These are phyloP conservation scores for Albatrellus ellisii DNA, from an alignment of 768 basidiomycete genomes.

Conservation along the genomic window DNA sequence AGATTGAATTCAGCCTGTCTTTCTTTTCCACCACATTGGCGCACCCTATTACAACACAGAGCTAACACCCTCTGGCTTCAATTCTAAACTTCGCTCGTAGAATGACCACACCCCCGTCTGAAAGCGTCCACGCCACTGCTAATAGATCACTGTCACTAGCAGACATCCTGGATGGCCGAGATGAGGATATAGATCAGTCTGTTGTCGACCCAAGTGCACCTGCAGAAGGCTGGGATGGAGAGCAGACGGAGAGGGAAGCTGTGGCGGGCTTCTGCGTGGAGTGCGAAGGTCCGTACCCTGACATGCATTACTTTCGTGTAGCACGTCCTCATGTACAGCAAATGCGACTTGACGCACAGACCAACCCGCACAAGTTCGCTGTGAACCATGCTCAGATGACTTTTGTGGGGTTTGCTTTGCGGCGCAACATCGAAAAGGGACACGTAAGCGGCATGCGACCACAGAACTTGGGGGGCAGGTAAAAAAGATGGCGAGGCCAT, in stretches of 20 bases:
- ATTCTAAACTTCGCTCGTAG: too few relatives aligned
- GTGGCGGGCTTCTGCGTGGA: constrained; percentile 67
- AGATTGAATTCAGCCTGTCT: too few relatives aligned
- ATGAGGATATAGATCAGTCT: constrained; percentile 44
- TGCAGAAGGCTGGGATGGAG: constrained; percentile 56
- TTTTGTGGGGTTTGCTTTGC: constrained; percentile 84
- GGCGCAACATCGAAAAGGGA: constrained; percentile 73
- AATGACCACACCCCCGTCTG: too few relatives aligned
- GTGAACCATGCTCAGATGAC: constrained; percentile 56
- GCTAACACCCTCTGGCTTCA: too few relatives aligned
- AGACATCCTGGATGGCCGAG: constrained; percentile 58
- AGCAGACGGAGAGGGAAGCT: constrained; percentile 29
- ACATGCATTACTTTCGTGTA: not conserved
- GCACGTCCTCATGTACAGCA: not conserved
- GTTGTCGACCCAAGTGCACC: constrained; percentile 14
- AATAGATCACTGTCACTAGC: constrained; percentile 39
- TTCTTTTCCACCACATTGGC: too few relatives aligned
- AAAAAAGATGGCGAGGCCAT: constrained; percentile 12
- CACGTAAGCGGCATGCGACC: constrained; percentile 48
- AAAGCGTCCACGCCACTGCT: too few relatives aligned
- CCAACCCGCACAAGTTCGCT: constrained; percentile 67
- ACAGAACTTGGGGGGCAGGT: constrained; percentile 27
- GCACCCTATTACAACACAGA: too few relatives aligned
- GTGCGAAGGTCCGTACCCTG: constrained; percentile 58
- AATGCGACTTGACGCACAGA: constrained; percentile 29